These are phyloP conservation scores for Linnemannia elongata DNA, from an alignment of 192 early-diverging fungal genomes.

Conservation along the genomic window DNA sequence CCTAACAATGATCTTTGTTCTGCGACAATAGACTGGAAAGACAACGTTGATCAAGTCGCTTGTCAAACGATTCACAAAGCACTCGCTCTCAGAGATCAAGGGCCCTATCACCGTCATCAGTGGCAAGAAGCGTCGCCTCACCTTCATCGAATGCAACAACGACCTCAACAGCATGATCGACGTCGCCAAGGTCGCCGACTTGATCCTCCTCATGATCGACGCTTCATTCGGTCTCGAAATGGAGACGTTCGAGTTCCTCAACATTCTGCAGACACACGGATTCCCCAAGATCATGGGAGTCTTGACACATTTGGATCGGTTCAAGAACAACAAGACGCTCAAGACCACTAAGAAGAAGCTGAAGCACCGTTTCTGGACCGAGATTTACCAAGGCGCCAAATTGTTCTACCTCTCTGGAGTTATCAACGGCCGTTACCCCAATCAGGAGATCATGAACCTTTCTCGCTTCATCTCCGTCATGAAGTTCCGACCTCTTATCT, in stretches of 20 bases:
- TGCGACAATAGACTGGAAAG: conserved; percentile 84
- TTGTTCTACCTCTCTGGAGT: conserved; percentile 98
- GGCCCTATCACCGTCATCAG: conserved; percentile 98
- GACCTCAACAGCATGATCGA: conserved; percentile 99
- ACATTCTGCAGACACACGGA: conserved; percentile 96
- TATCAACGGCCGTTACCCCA: conserved; percentile 93
- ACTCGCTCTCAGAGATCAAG: conserved; percentile 90
- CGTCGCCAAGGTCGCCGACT: conserved; percentile 95
- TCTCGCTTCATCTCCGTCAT: conserved; percentile 98
- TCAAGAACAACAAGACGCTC: conserved; percentile 94
- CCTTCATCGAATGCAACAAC: conserved; percentile 97
- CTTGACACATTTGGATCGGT: conserved; percentile 95
- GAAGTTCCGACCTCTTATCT: conserved; percentile 96
- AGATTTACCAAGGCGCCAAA: conserved; percentile 99
- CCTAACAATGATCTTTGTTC: not conserved
- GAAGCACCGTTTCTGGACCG: conserved; percentile 99
- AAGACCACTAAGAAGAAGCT: conserved; percentile 91
- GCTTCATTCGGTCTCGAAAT: conserved; percentile 99
- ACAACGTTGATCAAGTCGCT: conserved; percentile 97
- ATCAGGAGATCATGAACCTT: conserved; percentile 94
- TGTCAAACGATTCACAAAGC: conserved; percentile 95
- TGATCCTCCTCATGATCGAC: conserved; percentile 95
- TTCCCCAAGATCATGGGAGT: conserved; percentile 99
- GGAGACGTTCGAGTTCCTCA: conserved; percentile 99
- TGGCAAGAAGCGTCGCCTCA: conserved; percentile 94